These are phyloP conservation scores for Fraxinus latifolia DNA, from an alignment of 305 asterid species.

Conservation along the genomic window DNA sequence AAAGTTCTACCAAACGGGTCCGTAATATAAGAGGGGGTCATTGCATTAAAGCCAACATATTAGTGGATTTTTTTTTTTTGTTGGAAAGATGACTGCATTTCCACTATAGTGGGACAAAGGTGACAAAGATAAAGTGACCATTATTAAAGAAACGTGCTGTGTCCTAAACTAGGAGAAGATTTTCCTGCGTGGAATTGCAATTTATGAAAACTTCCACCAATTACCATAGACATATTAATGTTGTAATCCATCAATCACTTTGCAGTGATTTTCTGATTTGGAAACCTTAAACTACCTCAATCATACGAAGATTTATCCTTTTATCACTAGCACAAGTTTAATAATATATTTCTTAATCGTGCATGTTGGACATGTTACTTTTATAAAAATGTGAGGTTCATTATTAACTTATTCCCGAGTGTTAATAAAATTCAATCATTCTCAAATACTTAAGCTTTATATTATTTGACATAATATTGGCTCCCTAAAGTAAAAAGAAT, in stretches of 20 bases:
- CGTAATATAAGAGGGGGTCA: conserved; percentile 20
- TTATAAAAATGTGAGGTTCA: background rate
- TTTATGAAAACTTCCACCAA: conserved; percentile 20
- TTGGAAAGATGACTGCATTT: conserved; percentile 52
- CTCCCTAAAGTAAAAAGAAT: background rate
- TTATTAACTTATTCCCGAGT: background rate
- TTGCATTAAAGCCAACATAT: conserved; percentile 19
- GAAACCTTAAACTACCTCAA: background rate
- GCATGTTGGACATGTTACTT: background rate
- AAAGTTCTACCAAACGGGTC: background rate
- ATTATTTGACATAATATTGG: background rate
- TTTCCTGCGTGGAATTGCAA: conserved; percentile 21
- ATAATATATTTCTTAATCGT: background rate
- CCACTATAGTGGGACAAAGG: conserved; percentile 28
- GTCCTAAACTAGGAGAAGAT: conserved; percentile 16
- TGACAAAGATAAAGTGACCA: background rate
- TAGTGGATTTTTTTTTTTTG: background rate
- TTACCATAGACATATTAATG: background rate
- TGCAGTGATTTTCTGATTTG: conserved; percentile 2
- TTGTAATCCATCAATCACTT: conserved; percentile 21
- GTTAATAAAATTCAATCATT: background rate
- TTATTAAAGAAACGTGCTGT: background rate
- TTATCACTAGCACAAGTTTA: background rate
- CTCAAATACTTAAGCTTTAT: background rate
- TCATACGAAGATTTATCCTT: background rate